These are phyloP conservation scores for Corynespora cassiicola DNA, from an alignment of 2,329 filamentous ascomycete species.

Conservation along the genomic window DNA sequence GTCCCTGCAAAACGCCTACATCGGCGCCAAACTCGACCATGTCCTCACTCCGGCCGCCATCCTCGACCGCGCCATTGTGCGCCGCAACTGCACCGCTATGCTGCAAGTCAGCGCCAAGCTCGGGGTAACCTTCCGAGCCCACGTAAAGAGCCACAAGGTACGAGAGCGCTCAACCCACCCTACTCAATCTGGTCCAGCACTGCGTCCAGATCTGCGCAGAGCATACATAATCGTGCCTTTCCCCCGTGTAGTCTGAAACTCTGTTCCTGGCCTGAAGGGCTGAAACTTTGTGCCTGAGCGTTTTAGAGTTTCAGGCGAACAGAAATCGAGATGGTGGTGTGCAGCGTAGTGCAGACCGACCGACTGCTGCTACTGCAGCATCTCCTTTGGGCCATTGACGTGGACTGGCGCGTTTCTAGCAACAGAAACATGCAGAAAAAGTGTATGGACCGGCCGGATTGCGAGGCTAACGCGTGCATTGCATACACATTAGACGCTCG, in stretches of 20 bases:
- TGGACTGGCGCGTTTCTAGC: no score
- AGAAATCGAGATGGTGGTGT: no score
- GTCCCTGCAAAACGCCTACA: slow-evolving; percentile 46
- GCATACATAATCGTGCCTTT: no score
- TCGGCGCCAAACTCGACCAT: slow-evolving; percentile 66
- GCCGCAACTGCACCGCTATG: slow-evolving; percentile 75
- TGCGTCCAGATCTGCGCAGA: no score
- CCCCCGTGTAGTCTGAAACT: no score
- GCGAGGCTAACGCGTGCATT: neutral
- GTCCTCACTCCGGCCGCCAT: slow-evolving; percentile 72
- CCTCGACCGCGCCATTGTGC: slow-evolving; percentile 70
- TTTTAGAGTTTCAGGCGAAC: no score
- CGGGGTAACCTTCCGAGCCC: slow-evolving; percentile 72
- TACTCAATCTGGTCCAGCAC: no score
- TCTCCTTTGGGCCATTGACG: no score
- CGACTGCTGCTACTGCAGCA: no score
- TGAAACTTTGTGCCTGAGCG: neutral
- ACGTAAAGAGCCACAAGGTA: slow-evolving; percentile 87
- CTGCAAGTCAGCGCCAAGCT: slow-evolving; percentile 66
- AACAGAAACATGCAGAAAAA: no score
- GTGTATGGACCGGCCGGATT: no score
- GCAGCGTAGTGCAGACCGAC: no score
- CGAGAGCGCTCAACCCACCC: slow-evolving; percentile 9
- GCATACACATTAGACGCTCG: slow-evolving; percentile 63
- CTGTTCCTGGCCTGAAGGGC: neutral